A percentile compares a stretch with the other conserved stretches of the same genome.
phyloP scores from a whole-genome alignment of 441 rosid species.

The Hura crepitans region DNA sequence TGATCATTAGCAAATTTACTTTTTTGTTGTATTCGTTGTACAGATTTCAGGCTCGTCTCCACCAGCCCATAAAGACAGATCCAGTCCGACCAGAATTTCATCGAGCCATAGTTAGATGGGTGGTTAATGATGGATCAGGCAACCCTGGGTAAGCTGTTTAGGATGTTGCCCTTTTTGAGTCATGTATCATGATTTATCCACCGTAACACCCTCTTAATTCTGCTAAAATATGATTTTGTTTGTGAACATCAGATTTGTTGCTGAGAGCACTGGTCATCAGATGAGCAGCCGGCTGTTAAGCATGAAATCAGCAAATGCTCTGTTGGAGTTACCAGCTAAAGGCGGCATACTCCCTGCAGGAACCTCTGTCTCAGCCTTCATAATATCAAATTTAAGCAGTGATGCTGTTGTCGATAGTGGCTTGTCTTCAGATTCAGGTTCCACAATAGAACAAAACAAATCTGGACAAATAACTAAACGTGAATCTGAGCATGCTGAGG shows the following conservation, averaged over 20 bases:
- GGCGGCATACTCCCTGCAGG: constrained; percentile 62
- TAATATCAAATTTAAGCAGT: constrained; percentile 55
- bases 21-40: constrained; percentile 22
- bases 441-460: constrained; percentile 30
- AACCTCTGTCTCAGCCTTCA: constrained; percentile 59
- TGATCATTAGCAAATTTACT: constrained; percentile 3
- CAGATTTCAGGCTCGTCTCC: constrained; percentile 74
- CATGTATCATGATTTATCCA: background rate
- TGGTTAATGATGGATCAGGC: constrained; percentile 77
- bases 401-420: constrained; percentile 23
- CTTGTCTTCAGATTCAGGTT: constrained; percentile 34
- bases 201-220: constrained; percentile 4
- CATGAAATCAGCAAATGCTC: constrained; percentile 92
- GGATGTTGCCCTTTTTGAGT: constrained; percentile 16
- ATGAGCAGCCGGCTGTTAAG: constrained; percentile 85
- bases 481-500: constrained; percentile 32
- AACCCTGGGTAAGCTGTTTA: constrained; percentile 63
- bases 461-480: constrained; percentile 25
- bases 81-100: constrained; percentile 63
- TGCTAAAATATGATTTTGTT: constrained; percentile 18
- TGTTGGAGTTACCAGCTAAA: constrained; percentile 78
- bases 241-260: constrained; percentile 62
- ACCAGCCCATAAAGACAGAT: constrained; percentile 65
- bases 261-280: constrained; percentile 92
- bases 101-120: constrained; percentile 71